Percentiles rank a stretch among this genome's conserved stretches.
These are phyloP conservation scores for Naumovozyma dairenensis DNA, from an alignment of 805 yeast genomes.

Conservation along the genomic window DNA sequence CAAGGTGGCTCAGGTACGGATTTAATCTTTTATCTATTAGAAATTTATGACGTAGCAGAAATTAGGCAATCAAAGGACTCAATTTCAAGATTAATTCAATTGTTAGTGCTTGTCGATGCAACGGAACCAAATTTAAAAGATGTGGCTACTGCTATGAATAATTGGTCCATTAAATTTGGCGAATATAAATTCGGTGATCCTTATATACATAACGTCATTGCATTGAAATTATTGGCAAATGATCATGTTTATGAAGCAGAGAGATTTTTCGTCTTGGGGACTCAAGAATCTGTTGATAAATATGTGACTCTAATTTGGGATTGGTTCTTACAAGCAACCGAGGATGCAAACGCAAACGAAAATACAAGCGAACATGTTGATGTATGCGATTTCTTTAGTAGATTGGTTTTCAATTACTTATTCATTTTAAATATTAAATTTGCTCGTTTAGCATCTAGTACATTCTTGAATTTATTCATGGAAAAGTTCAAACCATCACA, in stretches of 20 bases:
- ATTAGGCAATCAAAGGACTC: conserved; percentile 34
- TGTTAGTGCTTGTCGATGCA: conserved; percentile 36
- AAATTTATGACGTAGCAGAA: conserved; percentile 48
- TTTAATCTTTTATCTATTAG: conserved; percentile 60
- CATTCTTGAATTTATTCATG: conserved; percentile 30
- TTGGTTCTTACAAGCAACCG: conserved; percentile 34
- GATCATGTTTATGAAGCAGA: conserved; percentile 58
- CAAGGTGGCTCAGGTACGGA: conserved; percentile 81
- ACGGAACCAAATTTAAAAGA: conserved; percentile 55
- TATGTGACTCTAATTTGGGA: conserved; percentile 36
- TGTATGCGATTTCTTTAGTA: conserved; percentile 31
- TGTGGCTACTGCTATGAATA: conserved; percentile 53
- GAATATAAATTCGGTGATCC: conserved; percentile 60
- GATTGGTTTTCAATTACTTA: conserved; percentile 70
- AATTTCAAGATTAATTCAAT: conserved; percentile 39
- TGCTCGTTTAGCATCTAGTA: conserved; percentile 35
- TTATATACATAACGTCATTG: conserved; percentile 63
- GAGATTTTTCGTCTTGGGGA: conserved; percentile 59
- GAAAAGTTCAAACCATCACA: conserved; percentile 15
- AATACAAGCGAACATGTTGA: too few relatives aligned
- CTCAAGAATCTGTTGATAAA: conserved; percentile 41
- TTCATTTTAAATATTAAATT: conserved; percentile 56
- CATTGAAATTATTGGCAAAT: conserved; percentile 49
- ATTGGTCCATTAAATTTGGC: conserved; percentile 52
- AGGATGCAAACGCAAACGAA: conserved; percentile 16